Percentiles rank a stretch among this genome's conserved stretches.
Conservation (phyloP, 306 rosid species). For the Cyclanthera cordifolia region DNA sequence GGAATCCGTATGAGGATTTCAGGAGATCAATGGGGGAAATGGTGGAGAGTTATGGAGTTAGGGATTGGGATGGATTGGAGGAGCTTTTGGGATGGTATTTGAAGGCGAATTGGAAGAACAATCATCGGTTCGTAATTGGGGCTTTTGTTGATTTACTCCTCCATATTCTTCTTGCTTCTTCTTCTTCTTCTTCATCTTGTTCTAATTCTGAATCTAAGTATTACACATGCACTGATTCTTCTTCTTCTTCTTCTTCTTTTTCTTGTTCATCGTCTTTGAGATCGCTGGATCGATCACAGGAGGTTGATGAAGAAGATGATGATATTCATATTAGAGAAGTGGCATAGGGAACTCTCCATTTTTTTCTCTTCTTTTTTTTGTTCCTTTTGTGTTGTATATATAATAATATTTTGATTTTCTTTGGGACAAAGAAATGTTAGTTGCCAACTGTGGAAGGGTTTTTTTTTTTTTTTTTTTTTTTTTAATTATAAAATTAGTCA, state of each 20-base stretch:
- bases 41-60: conserved; percentile 60
- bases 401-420: no score
- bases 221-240: not conserved
- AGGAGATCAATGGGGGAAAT: conserved; percentile 79
- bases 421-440: no score
- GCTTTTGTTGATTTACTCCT: conserved; percentile 68
- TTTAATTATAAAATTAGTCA: no score
- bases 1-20: conserved; percentile 57
- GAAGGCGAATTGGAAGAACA: conserved; percentile 46
- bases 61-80: conserved; percentile 65
- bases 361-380: not conserved
- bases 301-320: not conserved
- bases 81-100: conserved; percentile 63
- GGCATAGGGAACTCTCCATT: not conserved
- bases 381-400: no score
- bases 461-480: no score
- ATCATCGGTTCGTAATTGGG: conserved; percentile 52
- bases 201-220: conserved; percentile 10
- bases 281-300: not conserved
- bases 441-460: no score
- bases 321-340: not conserved
- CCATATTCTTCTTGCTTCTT: conserved; percentile 10
- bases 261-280: not conserved
- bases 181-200: not conserved
- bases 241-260: not conserved